phyloP scores from a whole-genome alignment of 805 yeast genomes.

The Cyberlindnera samutprakarnensis region DNA sequence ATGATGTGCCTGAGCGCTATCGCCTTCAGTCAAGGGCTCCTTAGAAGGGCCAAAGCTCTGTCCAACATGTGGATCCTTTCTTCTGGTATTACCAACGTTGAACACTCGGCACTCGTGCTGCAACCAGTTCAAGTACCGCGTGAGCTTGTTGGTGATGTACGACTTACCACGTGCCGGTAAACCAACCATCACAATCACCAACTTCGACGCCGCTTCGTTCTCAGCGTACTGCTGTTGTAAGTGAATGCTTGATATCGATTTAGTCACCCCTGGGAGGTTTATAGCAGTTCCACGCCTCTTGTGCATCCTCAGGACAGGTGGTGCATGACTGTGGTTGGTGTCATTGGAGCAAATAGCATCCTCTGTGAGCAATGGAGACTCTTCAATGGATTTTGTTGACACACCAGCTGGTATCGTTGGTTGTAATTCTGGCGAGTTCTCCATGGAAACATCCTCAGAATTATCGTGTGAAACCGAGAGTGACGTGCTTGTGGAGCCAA shows the following conservation, averaged over 20 bases:
- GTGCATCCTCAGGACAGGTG: conserved; percentile 24
- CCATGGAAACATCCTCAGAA: conserved; percentile 23
- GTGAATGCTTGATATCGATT: conserved; percentile 55
- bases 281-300: conserved; percentile 70
- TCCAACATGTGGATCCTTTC: conserved; percentile 54
- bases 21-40: conserved; percentile 48
- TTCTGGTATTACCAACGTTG: conserved; percentile 92
- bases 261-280: conserved; percentile 88
- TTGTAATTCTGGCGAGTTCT: conserved; percentile 21
- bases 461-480: conserved; percentile 32
- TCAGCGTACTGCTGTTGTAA: conserved; percentile 23
- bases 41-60: conserved; percentile 65
- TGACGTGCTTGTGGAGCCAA: conserved; percentile 47
- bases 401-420: not conserved
- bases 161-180: conserved; percentile 93
- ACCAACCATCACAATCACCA: conserved; percentile 96
- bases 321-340: conserved; percentile 3
- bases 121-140: conserved; percentile 87
- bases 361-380: too few relatives aligned
- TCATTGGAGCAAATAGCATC: conserved; percentile 1
- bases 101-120: conserved; percentile 87
- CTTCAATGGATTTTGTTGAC: too few relatives aligned
- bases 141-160: conserved; percentile 84
- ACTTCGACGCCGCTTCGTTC: conserved; percentile 68
- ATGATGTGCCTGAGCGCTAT: conserved; percentile 3